Percentiles rank a stretch among this genome's conserved stretches.
Evolutionary conservation across 2,329 filamentous ascomycete genomes (phyloP).

Genomic region (Colletotrichum salicis): DNA sequence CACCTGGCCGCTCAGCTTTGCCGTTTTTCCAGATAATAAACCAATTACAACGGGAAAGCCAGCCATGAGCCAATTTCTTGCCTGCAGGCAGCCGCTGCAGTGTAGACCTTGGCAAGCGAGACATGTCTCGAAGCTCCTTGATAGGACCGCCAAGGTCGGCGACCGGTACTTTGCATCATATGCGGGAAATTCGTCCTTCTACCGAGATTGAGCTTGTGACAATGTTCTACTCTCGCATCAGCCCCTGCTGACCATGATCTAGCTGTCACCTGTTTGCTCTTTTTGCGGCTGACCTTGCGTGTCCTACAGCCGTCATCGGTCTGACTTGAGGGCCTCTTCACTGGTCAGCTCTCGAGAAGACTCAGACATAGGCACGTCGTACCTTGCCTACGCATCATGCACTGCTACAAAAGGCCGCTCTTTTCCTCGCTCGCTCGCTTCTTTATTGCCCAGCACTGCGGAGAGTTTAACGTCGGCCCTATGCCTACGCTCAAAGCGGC

Average conservation of each 20-base stretch:
- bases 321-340: conserved; percentile 12
- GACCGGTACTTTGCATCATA: conserved; percentile 33
- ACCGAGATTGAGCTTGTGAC: conserved; percentile 32
- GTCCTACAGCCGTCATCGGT: conserved; percentile 17
- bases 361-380: conserved; percentile 13
- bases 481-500: background rate
- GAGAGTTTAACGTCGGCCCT: background rate
- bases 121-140: conserved; percentile 35
- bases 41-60: conserved; percentile 6
- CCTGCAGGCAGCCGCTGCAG: conserved; percentile 27
- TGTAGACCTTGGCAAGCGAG: conserved; percentile 32
- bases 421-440: conserved; percentile 3
- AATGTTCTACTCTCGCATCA: conserved; percentile 13
- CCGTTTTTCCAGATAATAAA: background rate
- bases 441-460: background rate
- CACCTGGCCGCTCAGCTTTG: background rate
- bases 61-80: conserved; percentile 18
- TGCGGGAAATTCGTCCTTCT: conserved; percentile 34
- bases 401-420: conserved; percentile 24
- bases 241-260: conserved; percentile 13
- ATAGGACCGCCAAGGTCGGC: conserved; percentile 32
- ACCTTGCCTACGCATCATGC: conserved; percentile 29
- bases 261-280: conserved; percentile 2
- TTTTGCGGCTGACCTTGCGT: conserved; percentile 22
- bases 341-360: background rate